A percentile compares a stretch with the other conserved stretches of the same genome.
Conservation (phyloP, 1,284 basidiomycete species). For the Apiotrichum porosum region DNA sequence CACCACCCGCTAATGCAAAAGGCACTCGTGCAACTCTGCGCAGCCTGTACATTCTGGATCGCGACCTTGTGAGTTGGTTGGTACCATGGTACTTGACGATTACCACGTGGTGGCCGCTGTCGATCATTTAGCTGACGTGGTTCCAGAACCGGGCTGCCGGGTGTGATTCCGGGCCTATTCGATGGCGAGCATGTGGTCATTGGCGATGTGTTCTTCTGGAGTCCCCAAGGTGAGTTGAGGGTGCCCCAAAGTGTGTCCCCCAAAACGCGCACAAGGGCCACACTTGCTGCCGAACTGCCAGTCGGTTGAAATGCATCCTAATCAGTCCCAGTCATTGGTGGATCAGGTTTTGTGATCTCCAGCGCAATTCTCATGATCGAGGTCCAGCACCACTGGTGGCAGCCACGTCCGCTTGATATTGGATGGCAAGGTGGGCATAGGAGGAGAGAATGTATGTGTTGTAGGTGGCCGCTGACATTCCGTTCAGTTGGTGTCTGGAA, state of each 20-base stretch:
- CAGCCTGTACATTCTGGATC: conserved; percentile 60
- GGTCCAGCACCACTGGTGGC: conserved; percentile 56
- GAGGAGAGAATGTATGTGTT: too few species aligned
- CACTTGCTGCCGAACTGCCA: not conserved
- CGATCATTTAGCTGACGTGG: not conserved
- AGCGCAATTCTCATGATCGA: conserved; percentile 57
- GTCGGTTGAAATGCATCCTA: too few species aligned
- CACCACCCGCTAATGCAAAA: too few species aligned
- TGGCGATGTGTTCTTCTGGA: conserved; percentile 52
- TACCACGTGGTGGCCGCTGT: too few species aligned
- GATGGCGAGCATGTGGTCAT: conserved; percentile 28
- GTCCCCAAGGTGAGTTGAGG: conserved; percentile 47
- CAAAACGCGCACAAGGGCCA: too few species aligned
- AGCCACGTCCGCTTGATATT: conserved; percentile 40
- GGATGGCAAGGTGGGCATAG: conserved; percentile 58
- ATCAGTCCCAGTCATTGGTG: conserved; percentile 60
- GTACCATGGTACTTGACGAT: not conserved
- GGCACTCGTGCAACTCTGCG: conserved; percentile 54
- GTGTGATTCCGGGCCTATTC: conserved; percentile 47
- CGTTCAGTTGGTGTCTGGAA: conserved; percentile 1
- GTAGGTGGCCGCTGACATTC: too few species aligned
- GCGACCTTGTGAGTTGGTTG: conserved; percentile 47
- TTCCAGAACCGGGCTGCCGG: conserved; percentile 53
- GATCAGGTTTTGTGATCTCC: conserved; percentile 56
- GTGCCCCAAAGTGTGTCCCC: too few species aligned